Percentiles rank a stretch among this genome's conserved stretches.
phyloP scores from a whole-genome alignment of 106 monocot species.

The Cymbidium sinense region DNA sequence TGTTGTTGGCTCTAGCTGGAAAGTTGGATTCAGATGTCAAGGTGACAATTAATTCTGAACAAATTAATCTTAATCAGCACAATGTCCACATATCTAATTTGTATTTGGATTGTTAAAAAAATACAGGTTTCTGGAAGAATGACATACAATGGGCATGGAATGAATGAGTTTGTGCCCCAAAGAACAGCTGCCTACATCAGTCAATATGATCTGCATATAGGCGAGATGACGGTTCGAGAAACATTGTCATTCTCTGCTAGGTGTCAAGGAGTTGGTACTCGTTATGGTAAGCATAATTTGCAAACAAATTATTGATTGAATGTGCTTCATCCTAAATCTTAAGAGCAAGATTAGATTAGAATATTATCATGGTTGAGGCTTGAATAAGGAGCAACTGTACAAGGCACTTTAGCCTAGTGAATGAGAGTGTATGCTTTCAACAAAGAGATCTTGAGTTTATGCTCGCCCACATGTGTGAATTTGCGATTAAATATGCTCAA shows the following conservation, averaged over 20 bases:
- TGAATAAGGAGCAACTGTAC: too few species aligned
- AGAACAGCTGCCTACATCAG: constrained; percentile 52
- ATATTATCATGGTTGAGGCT: too few species aligned
- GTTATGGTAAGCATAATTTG: constrained; percentile 29
- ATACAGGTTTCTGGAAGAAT: constrained; percentile 43
- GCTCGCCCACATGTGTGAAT: too few species aligned
- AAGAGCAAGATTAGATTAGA: too few species aligned
- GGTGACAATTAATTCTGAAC: constrained; percentile 13
- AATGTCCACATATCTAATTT: background rate
- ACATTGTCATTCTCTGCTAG: constrained; percentile 45
- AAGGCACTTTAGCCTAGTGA: too few species aligned
- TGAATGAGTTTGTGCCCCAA: constrained; percentile 50
- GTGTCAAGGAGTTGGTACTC: constrained; percentile 38
- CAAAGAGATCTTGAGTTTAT: too few species aligned
- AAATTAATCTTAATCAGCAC: background rate
- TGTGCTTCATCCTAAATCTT: too few species aligned
- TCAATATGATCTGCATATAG: constrained; percentile 45
- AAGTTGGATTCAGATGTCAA: constrained; percentile 37
- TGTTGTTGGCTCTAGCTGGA: constrained; percentile 59
- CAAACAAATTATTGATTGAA: background rate
- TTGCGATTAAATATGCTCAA: too few species aligned
- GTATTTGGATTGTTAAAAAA: background rate
- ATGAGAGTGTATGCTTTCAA: too few species aligned
- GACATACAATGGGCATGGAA: constrained; percentile 46
- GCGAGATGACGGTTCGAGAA: constrained; percentile 45